phyloP scores from a whole-genome alignment of 768 basidiomycete genomes.

The Psilocybe sp. region DNA sequence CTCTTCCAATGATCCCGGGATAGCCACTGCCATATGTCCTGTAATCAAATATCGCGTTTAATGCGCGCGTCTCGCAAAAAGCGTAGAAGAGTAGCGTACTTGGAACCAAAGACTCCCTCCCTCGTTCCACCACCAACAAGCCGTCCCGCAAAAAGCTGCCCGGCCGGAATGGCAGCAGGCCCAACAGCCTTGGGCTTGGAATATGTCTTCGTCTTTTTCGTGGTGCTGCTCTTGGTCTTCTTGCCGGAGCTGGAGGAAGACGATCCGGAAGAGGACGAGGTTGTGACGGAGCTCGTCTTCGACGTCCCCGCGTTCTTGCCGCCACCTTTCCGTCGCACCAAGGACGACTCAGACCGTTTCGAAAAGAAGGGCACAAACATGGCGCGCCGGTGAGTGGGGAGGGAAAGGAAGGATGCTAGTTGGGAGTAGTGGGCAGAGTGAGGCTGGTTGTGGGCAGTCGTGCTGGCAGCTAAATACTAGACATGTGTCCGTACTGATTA shows the following conservation, averaged over 20 bases:
- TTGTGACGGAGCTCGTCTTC: conserved; percentile 5
- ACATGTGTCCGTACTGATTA: no score
- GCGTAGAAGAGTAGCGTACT: conserved; percentile 24
- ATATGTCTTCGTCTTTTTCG: background rate
- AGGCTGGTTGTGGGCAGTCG: no score
- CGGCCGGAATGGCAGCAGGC: conserved; percentile 32
- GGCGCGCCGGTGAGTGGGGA: background rate
- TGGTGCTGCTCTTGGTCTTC: conserved; percentile 8
- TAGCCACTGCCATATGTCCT: conserved; percentile 63
- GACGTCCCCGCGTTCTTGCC: conserved; percentile 12
- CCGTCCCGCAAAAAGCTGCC: conserved; percentile 42
- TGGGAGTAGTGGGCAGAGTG: no score
- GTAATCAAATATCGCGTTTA: background rate
- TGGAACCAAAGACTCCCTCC: conserved; percentile 36
- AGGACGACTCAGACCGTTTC: background rate
- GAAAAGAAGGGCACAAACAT: conserved; percentile 20
- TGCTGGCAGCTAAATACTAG: no score
- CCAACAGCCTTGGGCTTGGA: conserved; percentile 16
- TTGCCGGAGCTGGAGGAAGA: no score
- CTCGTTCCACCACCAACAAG: conserved; percentile 48
- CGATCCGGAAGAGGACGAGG: no score
- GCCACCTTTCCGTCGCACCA: conserved; percentile 15
- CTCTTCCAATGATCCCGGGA: conserved; percentile 40
- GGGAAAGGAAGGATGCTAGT: no score
- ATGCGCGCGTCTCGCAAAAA: background rate